Conservation (phyloP, 139 green algal species). For the Axilococcus clingmanii region DNA sequence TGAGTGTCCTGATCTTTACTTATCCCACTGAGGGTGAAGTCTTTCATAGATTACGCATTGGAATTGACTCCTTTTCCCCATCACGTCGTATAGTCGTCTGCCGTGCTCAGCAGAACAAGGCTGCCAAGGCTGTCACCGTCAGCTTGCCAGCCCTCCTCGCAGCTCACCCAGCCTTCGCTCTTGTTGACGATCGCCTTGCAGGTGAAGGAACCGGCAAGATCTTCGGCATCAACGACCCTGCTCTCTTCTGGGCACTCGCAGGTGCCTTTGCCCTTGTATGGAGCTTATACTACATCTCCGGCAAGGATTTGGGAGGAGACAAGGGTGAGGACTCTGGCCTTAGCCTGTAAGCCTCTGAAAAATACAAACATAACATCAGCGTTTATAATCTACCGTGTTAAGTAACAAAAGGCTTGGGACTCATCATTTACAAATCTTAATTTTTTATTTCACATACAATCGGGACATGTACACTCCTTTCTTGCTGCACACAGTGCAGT, state of each 20-base stretch:
- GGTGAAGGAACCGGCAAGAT: conserved; percentile 39
- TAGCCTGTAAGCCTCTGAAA: neutral
- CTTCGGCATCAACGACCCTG: conserved; percentile 44
- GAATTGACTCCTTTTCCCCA: neutral
- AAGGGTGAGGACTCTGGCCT: conserved; percentile 19
- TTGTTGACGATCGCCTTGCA: conserved; percentile 45
- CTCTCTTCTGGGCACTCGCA: conserved; percentile 31
- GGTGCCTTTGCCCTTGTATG: conserved; percentile 30
- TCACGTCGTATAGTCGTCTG: conserved; percentile 16
- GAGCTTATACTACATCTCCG: conserved; percentile 23
- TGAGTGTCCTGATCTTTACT: neutral
- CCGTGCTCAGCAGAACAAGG: conserved; percentile 27
- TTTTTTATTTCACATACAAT: no score
- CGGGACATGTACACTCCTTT: no score
- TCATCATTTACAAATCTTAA: no score
- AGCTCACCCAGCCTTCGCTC: conserved; percentile 31
- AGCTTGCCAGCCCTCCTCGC: conserved; percentile 29
- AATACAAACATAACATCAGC: no score
- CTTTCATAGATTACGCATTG: neutral
- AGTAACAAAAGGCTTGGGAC: no score
- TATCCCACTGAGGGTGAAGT: neutral
- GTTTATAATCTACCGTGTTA: no score
- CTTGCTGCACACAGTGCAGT: no score
- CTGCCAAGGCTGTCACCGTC: conserved; percentile 27
- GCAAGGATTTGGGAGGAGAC: conserved; percentile 26